Evolutionary conservation across 2,329 filamentous ascomycete genomes (phyloP), one percentile per base, ranked within the genome.

Genomic region (Passalora sequoiae): DNA sequence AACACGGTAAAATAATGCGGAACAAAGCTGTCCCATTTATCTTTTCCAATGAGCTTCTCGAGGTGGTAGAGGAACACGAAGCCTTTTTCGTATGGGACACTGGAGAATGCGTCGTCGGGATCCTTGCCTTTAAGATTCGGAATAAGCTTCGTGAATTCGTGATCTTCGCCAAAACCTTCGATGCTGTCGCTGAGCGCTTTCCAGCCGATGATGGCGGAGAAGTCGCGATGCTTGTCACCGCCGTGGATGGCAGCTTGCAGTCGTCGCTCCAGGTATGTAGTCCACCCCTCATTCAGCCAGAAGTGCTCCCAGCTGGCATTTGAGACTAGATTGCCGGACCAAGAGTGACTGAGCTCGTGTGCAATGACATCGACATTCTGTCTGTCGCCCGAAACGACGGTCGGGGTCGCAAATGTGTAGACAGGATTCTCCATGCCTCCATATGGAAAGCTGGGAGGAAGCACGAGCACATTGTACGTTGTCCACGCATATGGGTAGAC

Each of bases 291-390:
- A 51, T 83, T 83, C 30, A 83, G 55, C 69, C 70, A 75, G 56
- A 83, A 89, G 61, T 89, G 84, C 67, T 89, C 84, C 86, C 86
- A 91, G 56, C 81, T 86, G 38, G 81, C 81, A 57, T 82, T 85
- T 6, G 80, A 84, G 2, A 89, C 85, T 28, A 89, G 69, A 57
- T 96, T 96, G 19, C 89, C 91, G 48, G 86, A 92, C 89, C 89
- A 96, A 57, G 84, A 80, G 59, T 84, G 80, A 4, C 75, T 70
- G 32, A 84, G 69, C 59, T 86, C 89, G 64, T 95, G 92, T 1
- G 92, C 92, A 66, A 98, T 94, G 15, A 97, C 91, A 63, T 97
- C 91, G 15, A 97, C 80, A 56, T 97, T 97, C 61, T 95, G 84
- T 51, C 72, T 66, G 50, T 75, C 77, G 36, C 91, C 91, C 44